phyloP scores from a whole-genome alignment of 1,284 basidiomycete genomes.

The Volvariella volvacea region DNA sequence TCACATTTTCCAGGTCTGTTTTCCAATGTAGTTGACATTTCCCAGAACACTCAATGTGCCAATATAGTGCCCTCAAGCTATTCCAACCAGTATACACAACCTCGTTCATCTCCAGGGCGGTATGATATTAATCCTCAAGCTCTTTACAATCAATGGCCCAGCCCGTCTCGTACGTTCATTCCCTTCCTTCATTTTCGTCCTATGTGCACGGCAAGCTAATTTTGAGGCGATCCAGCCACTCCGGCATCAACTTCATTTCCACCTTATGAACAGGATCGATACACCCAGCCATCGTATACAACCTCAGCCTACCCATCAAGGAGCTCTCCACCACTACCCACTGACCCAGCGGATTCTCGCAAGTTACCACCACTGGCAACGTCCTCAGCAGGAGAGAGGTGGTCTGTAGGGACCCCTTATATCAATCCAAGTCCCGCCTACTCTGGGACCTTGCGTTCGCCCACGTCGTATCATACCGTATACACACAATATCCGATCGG shows the following conservation, averaged over 20 bases:
- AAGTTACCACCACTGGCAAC: neutral
- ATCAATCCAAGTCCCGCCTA: neutral
- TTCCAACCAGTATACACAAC: conserved; percentile 53
- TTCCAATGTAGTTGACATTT: conserved; percentile 39
- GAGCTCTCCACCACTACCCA: conserved; percentile 22
- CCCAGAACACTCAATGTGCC: conserved; percentile 47
- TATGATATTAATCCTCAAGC: conserved; percentile 45
- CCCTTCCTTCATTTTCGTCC: conserved; percentile 10
- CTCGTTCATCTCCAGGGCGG: conserved; percentile 52
- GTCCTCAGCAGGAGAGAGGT: neutral
- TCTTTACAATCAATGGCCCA: conserved; percentile 47
- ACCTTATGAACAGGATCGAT: conserved; percentile 13
- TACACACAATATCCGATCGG: neutral
- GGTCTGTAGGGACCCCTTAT: neutral
- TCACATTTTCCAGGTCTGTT: conserved; percentile 83
- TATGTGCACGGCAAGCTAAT: no score
- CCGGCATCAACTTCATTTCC: conserved; percentile 10
- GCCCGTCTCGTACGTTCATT: conserved; percentile 38
- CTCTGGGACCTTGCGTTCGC: neutral
- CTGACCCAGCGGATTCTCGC: neutral
- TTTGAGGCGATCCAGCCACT: no score
- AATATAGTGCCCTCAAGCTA: conserved; percentile 47
- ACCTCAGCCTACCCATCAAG: conserved; percentile 20
- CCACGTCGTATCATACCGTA: neutral
- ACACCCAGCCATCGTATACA: conserved; percentile 1